Percentiles rank a stretch among this genome's conserved stretches.
These are phyloP conservation scores for Flaveria bidentis DNA, from an alignment of 129 eudicot species.

Conservation along the genomic window DNA sequence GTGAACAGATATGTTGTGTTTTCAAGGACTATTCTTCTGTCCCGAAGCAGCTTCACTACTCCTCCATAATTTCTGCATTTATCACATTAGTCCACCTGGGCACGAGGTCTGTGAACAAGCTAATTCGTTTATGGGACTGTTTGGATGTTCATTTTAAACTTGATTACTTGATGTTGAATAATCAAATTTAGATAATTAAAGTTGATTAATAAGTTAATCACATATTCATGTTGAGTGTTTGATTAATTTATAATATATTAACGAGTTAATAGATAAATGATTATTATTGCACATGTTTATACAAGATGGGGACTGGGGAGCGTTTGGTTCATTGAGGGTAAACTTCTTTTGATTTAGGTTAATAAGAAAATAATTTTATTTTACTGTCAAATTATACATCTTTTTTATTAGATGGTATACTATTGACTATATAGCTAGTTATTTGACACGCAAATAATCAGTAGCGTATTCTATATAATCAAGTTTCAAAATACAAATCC, in stretches of 20 bases:
- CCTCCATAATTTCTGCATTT: slow-evolving; percentile 94
- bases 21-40: slow-evolving; percentile 97
- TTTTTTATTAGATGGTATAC: not conserved
- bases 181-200: slow-evolving; percentile 4
- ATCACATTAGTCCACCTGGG: slow-evolving; percentile 99
- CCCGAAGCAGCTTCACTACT: slow-evolving; percentile 97
- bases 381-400: not conserved
- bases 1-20: slow-evolving; percentile 85
- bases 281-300: not conserved
- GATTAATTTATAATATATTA: not conserved
- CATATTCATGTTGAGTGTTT: not conserved
- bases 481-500: slow-evolving; percentile 13
- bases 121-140: slow-evolving; percentile 3
- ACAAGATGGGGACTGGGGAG: not conserved
- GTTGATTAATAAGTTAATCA: slow-evolving; percentile 1
- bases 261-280: slow-evolving; percentile 11
- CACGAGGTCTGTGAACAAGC: slow-evolving; percentile 86
- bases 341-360: not conserved
- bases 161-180: slow-evolving; percentile 16
- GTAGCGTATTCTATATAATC: slow-evolving; percentile 4
- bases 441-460: not conserved
- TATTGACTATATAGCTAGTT: not conserved
- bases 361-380: not conserved
- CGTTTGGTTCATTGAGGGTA: not conserved
- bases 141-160: not conserved